A percentile compares a stretch with the other conserved stretches of the same genome.
phyloP scores from a whole-genome alignment of 108 stramenopile species.

The Cylindrotheca closterium region DNA sequence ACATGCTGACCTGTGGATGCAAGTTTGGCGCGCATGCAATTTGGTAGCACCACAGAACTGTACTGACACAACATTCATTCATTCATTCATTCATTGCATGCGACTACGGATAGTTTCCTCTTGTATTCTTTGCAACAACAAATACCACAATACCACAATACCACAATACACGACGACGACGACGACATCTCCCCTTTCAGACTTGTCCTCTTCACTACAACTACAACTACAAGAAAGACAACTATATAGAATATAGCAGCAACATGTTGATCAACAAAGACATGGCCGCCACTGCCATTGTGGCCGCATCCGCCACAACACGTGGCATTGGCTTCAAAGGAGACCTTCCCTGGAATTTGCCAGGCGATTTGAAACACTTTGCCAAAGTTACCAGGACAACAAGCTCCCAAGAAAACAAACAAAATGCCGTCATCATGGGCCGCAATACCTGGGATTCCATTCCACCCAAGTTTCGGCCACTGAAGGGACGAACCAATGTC shows the following conservation, averaged over 20 bases:
- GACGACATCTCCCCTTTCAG: too few relatives aligned
- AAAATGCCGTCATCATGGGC: conserved; percentile 98
- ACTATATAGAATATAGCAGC: not conserved
- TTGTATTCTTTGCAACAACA: too few relatives aligned
- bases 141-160: too few relatives aligned
- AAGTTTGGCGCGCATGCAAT: too few relatives aligned
- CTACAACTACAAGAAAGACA: too few relatives aligned
- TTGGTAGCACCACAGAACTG: too few relatives aligned
- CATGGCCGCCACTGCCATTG: conserved; percentile 43
- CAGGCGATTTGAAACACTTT: conserved; percentile 86
- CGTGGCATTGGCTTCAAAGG: conserved; percentile 54
- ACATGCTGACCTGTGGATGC: too few relatives aligned
- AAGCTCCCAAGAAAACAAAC: conserved; percentile 26
- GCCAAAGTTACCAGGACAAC: conserved; percentile 62
- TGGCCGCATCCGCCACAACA: conserved; percentile 30
- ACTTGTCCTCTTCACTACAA: too few relatives aligned
- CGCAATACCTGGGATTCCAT: conserved; percentile 99
- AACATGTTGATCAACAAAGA: conserved; percentile 41
- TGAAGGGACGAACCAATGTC: conserved; percentile 90
- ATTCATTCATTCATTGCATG: too few relatives aligned
- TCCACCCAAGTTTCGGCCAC: conserved; percentile 91
- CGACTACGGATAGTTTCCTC: too few relatives aligned
- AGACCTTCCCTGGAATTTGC: conserved; percentile 78
- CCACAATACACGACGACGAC: too few relatives aligned
- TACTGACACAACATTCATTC: too few relatives aligned